phyloP scores from a whole-genome alignment of 305 asterid species.

The Fraxinus sp. region DNA sequence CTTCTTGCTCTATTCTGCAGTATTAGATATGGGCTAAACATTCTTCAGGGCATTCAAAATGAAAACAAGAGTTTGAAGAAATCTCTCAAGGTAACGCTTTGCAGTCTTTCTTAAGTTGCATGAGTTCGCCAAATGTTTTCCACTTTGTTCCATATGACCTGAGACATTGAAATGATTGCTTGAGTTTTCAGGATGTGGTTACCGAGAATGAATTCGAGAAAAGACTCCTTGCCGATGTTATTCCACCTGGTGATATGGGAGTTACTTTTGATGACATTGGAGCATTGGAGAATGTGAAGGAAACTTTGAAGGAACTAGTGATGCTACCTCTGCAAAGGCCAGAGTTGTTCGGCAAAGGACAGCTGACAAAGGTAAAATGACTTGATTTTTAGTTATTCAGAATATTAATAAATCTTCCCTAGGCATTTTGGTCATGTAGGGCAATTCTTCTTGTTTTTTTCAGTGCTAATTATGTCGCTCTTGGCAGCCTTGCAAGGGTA shows the following conservation, averaged over 20 bases:
- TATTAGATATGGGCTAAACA: constrained; percentile 60
- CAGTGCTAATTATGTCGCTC: constrained; percentile 25
- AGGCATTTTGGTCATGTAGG: not conserved
- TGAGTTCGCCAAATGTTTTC: constrained; percentile 6
- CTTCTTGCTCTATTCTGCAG: constrained; percentile 38
- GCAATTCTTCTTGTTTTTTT: not conserved
- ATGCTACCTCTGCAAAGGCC: constrained; percentile 95
- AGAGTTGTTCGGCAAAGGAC: constrained; percentile 83
- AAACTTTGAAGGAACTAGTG: constrained; percentile 85
- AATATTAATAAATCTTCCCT: not conserved
- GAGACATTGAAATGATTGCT: constrained; percentile 12
- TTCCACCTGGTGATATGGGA: constrained; percentile 87
- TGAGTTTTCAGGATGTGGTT: constrained; percentile 67
- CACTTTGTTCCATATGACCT: constrained; percentile 15
- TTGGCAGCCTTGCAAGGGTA: constrained; percentile 90
- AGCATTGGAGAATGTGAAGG: constrained; percentile 86
- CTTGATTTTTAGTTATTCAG: not conserved
- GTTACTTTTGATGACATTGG: constrained; percentile 90
- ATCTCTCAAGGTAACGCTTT: constrained; percentile 60
- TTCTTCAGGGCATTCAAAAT: constrained; percentile 66
- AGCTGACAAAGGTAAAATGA: constrained; percentile 28
- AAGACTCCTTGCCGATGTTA: constrained; percentile 80
- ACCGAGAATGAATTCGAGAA: constrained; percentile 92
- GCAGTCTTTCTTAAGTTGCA: constrained; percentile 15
- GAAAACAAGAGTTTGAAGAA: constrained; percentile 74